These are phyloP conservation scores for Leucocoprinus leucothites DNA, from an alignment of 768 basidiomycete species.

Conservation along the genomic window DNA sequence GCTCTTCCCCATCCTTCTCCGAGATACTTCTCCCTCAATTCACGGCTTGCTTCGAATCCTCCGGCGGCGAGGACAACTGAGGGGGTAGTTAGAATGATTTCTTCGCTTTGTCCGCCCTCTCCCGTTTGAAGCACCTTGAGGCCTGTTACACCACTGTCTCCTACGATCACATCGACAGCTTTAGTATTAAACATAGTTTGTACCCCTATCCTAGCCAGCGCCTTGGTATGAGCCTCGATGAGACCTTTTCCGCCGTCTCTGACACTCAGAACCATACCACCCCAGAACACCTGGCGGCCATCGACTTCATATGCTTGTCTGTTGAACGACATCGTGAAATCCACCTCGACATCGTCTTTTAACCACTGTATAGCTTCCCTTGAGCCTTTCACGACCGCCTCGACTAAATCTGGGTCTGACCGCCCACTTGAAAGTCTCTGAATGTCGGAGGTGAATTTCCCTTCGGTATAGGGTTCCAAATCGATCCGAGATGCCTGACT, in stretches of 20 bases:
- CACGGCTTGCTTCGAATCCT: slow-evolving; percentile 59
- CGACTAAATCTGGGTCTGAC: slow-evolving; percentile 47
- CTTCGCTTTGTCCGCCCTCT: slow-evolving; percentile 35
- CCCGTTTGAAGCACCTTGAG: slow-evolving; percentile 40
- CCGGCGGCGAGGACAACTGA: slow-evolving; percentile 64
- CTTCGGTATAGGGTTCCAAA: slow-evolving; percentile 53
- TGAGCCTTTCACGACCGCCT: slow-evolving; percentile 51
- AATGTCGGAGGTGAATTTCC: slow-evolving; percentile 55
- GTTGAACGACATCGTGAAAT: slow-evolving; percentile 59
- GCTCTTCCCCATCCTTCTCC: slow-evolving; percentile 60
- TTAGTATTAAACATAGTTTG: slow-evolving; percentile 56
- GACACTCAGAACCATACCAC: slow-evolving; percentile 61
- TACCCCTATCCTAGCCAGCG: slow-evolving; percentile 47
- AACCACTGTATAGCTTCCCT: slow-evolving; percentile 60
- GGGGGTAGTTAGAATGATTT: slow-evolving; percentile 32
- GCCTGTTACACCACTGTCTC: slow-evolving; percentile 30
- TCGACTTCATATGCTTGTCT: slow-evolving; percentile 66
- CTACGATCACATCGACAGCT: slow-evolving; percentile 36
- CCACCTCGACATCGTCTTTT: slow-evolving; percentile 42
- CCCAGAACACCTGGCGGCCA: slow-evolving; percentile 67
- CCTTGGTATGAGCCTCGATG: slow-evolving; percentile 50
- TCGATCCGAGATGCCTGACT: slow-evolving; percentile 38
- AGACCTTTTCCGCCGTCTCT: slow-evolving; percentile 67
- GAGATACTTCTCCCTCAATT: slow-evolving; percentile 50
- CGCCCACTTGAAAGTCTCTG: slow-evolving; percentile 53